Evolutionary conservation across 768 basidiomycete genomes (phyloP), one percentile per base, ranked within the genome.

Genomic region (Boletus vermiculosoides): DNA sequence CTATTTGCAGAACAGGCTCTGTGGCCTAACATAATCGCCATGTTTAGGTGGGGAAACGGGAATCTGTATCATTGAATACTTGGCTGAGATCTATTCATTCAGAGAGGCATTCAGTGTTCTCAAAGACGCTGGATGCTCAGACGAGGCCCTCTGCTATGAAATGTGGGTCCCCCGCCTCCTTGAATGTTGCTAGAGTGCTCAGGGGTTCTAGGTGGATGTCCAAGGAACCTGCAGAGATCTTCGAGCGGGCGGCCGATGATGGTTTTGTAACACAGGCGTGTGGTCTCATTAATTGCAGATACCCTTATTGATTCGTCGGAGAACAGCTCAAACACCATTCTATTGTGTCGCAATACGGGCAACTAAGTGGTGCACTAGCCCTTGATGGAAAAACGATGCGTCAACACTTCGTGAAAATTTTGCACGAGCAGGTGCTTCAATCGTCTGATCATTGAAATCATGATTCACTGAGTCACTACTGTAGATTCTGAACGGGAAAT

Each of bases 151-250:
- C 4, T 85, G 83, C 58, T 85, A 85, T 66, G 84, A 86, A 64
- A 84, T 85, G 84, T 84, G 18, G 30, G 70, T 63, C 4, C 5
- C 39, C 44, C n/a, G 9, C 48, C n/a, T 22, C 49, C 11, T 11
- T 18, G 1, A n/a, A 40, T 31, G 57, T 36, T 5, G 13, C 8
- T 45, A 22, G 41, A 53, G 33, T 46, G 9, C 54, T 49, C 22
- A 37, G 30, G 4, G 22, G 10, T 18, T 42, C 48, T 33, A 83
- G 84, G 83, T 85, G 85, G 84, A 86, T 86, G 83, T 85, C 84
- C 25, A 86, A 85, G 62, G 84, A 86, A 62, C 84, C 85, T 1
- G 84, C 84, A 8, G 84, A 85, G 62, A 85, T 86, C 40, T 86
- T 86, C 65, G 85, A 86, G 67, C 75, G 82, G 18, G 83, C 85